A percentile compares a stretch with the other conserved stretches of the same genome.
phyloP scores from a whole-genome alignment of 768 basidiomycete species.

The Mycena vitilis region DNA sequence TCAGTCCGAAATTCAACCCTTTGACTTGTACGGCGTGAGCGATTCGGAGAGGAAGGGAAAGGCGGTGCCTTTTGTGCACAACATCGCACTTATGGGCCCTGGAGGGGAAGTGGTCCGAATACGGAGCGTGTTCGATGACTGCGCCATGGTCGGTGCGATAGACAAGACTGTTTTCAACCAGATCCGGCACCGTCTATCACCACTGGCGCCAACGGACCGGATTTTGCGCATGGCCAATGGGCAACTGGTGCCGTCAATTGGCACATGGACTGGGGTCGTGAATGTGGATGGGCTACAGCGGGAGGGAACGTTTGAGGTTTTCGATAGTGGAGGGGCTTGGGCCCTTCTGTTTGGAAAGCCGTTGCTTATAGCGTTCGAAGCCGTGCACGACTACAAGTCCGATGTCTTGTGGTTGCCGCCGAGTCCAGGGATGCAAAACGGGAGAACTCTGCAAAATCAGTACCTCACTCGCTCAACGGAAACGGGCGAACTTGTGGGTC shows the following conservation, averaged over 20 bases:
- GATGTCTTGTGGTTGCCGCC: not conserved
- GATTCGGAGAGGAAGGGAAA: not conserved
- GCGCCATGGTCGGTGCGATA: not conserved
- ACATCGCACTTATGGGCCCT: not conserved
- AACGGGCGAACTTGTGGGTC: slow-evolving; percentile 1
- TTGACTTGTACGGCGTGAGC: slow-evolving; percentile 29
- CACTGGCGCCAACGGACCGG: not conserved
- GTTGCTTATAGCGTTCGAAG: not conserved
- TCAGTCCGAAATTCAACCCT: not conserved
- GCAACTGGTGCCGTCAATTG: not conserved
- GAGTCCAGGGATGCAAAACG: not conserved
- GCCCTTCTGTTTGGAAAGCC: not conserved
- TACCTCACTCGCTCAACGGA: not conserved
- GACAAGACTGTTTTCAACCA: not conserved
- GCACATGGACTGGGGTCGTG: not conserved
- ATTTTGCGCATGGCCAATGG: not conserved
- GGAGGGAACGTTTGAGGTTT: not conserved
- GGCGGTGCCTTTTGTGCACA: slow-evolving; percentile 19
- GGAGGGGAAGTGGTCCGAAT: slow-evolving; percentile 22
- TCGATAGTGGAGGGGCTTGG: not conserved
- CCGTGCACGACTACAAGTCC: not conserved
- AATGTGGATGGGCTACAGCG: too few relatives aligned
- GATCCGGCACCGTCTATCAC: not conserved
- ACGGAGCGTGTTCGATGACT: slow-evolving; percentile 16
- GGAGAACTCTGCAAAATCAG: not conserved